A percentile compares a stretch with the other conserved stretches of the same genome.
Conservation (phyloP, 805 yeast species). For the Yamadazyma laniorum region DNA sequence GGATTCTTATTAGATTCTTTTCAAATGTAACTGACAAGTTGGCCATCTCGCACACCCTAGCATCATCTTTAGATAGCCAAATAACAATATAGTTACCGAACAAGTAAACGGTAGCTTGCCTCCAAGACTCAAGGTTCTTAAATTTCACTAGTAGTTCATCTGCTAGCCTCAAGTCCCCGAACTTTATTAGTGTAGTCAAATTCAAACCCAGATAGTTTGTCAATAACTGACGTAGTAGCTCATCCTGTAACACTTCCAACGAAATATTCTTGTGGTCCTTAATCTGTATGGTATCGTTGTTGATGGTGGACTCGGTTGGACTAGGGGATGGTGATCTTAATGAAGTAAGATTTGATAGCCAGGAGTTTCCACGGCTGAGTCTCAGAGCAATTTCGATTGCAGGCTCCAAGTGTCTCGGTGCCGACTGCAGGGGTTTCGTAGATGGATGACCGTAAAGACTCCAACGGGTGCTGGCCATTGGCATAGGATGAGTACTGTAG, state of each 20-base stretch:
- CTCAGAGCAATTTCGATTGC: neutral
- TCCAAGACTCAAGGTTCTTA: neutral
- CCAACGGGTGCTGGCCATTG: neutral
- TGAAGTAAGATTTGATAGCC: slow-evolving; percentile 1
- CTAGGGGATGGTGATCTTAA: slow-evolving; percentile 21
- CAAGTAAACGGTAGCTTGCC: slow-evolving; percentile 24
- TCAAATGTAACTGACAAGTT: slow-evolving; percentile 5
- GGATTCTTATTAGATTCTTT: slow-evolving; percentile 6
- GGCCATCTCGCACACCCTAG: neutral
- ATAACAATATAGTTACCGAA: slow-evolving; percentile 34
- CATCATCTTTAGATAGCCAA: neutral
- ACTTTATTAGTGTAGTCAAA: slow-evolving; percentile 24
- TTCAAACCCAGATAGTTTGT: slow-evolving; percentile 21
- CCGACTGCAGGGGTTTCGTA: too few species aligned
- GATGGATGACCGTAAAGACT: too few species aligned
- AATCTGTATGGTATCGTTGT: slow-evolving; percentile 17
- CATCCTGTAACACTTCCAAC: slow-evolving; percentile 27
- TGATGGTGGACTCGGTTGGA: slow-evolving; percentile 16
- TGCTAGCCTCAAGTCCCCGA: slow-evolving; percentile 37
- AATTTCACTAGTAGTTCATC: slow-evolving; percentile 27
- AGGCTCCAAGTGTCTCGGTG: neutral
- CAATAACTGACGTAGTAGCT: slow-evolving; percentile 28
- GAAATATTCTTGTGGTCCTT: slow-evolving; percentile 18
- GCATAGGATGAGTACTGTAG: neutral
- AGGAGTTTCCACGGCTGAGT: neutral